Evolutionary conservation across 2,329 filamentous ascomycete species (phyloP).

Genomic region (Ceratocystis papillata): DNA sequence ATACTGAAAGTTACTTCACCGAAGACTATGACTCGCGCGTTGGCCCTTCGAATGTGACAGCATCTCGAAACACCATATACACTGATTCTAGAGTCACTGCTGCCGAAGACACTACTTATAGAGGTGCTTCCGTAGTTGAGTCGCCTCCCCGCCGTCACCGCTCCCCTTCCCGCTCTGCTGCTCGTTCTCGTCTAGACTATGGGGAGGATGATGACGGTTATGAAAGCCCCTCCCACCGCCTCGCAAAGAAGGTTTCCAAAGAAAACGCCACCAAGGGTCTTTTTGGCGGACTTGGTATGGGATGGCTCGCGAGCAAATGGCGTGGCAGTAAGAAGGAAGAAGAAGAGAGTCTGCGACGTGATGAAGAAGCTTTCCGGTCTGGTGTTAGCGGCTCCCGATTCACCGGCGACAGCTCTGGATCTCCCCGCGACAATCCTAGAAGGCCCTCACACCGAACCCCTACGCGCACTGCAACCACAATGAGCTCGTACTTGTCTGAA

Average conservation of each 20-base stretch:
- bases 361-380: constrained; percentile 47
- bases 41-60: constrained; percentile 19
- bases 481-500: constrained; percentile 16
- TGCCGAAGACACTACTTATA: constrained; percentile 19
- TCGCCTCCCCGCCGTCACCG: constrained; percentile 20
- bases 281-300: constrained; percentile 53
- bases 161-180: constrained; percentile 25
- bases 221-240: constrained; percentile 49
- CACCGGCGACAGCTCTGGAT: constrained; percentile 53
- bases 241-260: constrained; percentile 26
- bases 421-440: constrained; percentile 26
- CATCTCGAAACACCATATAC: constrained; percentile 22
- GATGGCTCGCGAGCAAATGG: constrained; percentile 57
- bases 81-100: constrained; percentile 21
- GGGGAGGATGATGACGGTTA: constrained; percentile 24
- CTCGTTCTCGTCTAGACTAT: constrained; percentile 35
- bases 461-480: constrained; percentile 16
- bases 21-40: constrained; percentile 50
- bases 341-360: constrained; percentile 35
- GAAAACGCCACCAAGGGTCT: constrained; percentile 44
- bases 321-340: constrained; percentile 44
- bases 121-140: constrained; percentile 14
- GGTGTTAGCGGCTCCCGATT: constrained; percentile 53
- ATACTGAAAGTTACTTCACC: constrained; percentile 42
- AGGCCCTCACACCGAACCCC: constrained; percentile 26